These are phyloP conservation scores for Polysphondylium violaceum DNA, from an alignment of 78 protist species.

Conservation along the genomic window DNA sequence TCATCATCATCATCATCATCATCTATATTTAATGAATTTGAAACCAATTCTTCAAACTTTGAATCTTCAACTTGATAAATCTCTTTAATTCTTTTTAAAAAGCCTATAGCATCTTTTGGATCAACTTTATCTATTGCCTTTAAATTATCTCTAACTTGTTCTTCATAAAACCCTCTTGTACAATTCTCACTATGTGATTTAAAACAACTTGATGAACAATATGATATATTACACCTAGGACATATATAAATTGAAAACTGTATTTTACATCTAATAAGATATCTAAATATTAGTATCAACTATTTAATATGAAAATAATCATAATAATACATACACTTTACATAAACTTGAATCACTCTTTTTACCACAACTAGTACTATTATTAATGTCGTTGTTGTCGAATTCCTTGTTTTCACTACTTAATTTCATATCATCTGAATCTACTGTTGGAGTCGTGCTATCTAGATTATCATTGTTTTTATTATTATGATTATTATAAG, in stretches of 20 bases:
- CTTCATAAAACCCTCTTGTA: constrained; percentile 24
- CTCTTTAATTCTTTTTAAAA: constrained; percentile 53
- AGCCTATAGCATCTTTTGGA: constrained; percentile 26
- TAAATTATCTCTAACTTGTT: constrained; percentile 33
- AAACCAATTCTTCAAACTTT: constrained; percentile 15
- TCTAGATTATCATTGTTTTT: too few relatives aligned
- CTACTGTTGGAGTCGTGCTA: too few relatives aligned
- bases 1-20: neutral
- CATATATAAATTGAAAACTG: constrained; percentile 63
- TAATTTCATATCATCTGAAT: too few relatives aligned
- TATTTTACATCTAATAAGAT: constrained; percentile 30
- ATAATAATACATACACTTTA: too few relatives aligned
- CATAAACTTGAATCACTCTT: too few relatives aligned
- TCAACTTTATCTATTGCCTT: constrained; percentile 12
- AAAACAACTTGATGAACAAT: constrained; percentile 55
- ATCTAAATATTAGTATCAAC: neutral
- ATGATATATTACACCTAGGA: constrained; percentile 58
- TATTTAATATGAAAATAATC: too few relatives aligned
- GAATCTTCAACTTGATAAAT: constrained; percentile 44
- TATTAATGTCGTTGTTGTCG: too few relatives aligned
- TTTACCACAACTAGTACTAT: too few relatives aligned
- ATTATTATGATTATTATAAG: too few relatives aligned
- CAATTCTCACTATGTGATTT: constrained; percentile 56
- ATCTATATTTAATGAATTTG: neutral
- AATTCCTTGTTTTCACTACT: too few relatives aligned